Evolutionary conservation across 208 protist genomes (phyloP).

Genomic region (Herpetomonas muscarum): DNA sequence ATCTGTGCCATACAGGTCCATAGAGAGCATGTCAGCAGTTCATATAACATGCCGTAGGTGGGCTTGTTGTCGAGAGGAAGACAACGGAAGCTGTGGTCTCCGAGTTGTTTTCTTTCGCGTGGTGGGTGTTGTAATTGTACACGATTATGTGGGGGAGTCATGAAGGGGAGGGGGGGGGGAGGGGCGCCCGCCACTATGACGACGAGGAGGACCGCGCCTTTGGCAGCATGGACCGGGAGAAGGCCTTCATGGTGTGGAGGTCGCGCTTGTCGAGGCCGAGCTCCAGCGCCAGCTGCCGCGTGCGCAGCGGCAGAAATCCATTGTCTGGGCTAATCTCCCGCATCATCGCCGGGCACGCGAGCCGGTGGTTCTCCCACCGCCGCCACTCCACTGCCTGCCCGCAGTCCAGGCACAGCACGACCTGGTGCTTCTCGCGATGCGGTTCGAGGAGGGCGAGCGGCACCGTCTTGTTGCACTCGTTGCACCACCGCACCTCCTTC

Average conservation of each 20-base stretch:
- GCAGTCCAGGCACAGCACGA: slow-evolving; percentile 88
- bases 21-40: no score
- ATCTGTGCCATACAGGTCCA: no score
- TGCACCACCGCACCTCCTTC: slow-evolving; percentile 78
- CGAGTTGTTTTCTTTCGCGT: no score
- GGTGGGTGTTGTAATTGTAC: neutral
- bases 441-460: slow-evolving; percentile 74
- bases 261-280: slow-evolving; percentile 86
- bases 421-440: slow-evolving; percentile 87
- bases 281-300: slow-evolving; percentile 80
- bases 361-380: slow-evolving; percentile 83
- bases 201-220: slow-evolving; percentile 24
- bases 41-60: no score
- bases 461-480: slow-evolving; percentile 73
- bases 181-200: neutral
- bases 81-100: no score
- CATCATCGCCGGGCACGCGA: slow-evolving; percentile 85
- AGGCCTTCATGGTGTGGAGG: slow-evolving; percentile 73
- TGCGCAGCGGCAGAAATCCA: slow-evolving; percentile 82
- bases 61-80: no score
- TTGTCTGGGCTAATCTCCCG: slow-evolving; percentile 86
- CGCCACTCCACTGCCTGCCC: slow-evolving; percentile 85
- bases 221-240: slow-evolving; percentile 51
- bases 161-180: neutral
- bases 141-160: neutral